These are phyloP conservation scores for Quercus engelmannii DNA, from an alignment of 306 rosid species.

Conservation along the genomic window DNA sequence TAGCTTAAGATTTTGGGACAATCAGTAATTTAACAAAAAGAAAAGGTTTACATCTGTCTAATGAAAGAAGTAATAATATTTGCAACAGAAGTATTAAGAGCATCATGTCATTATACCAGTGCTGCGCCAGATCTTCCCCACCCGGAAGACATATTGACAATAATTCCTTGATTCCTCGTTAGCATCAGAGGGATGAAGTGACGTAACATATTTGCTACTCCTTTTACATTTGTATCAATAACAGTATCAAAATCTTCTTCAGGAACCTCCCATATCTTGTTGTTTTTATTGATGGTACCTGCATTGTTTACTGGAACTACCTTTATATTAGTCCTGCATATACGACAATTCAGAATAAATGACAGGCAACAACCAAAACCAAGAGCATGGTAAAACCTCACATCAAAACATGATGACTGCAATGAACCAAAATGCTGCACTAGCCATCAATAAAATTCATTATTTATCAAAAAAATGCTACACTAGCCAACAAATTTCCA, in stretches of 20 bases:
- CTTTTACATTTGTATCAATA: conserved; percentile 76
- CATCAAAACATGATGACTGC: not conserved
- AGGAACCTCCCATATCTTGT: conserved; percentile 86
- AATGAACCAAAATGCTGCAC: not conserved
- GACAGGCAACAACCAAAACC: not conserved
- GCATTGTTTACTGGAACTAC: conserved; percentile 66
- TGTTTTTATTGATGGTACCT: conserved; percentile 75
- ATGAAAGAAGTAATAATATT: not conserved
- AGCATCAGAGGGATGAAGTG: conserved; percentile 82
- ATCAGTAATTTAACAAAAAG: not conserved
- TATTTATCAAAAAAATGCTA: not conserved
- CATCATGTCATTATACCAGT: conserved; percentile 31
- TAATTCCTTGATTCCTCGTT: conserved; percentile 42
- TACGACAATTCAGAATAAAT: not conserved
- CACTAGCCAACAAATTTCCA: not conserved
- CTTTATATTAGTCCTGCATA: conserved; percentile 11
- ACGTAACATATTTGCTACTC: conserved; percentile 67
- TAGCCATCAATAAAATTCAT: not conserved
- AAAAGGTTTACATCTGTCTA: not conserved
- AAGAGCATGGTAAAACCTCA: not conserved
- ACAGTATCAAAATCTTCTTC: conserved; percentile 69
- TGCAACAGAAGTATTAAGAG: not conserved
- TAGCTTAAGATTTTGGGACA: too few relatives aligned
- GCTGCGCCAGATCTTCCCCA: conserved; percentile 99
- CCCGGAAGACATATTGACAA: conserved; percentile 91